Base-by-base conservation (phyloP, 108 stramenopile species). In the Conticribra weissflogii region DNA sequence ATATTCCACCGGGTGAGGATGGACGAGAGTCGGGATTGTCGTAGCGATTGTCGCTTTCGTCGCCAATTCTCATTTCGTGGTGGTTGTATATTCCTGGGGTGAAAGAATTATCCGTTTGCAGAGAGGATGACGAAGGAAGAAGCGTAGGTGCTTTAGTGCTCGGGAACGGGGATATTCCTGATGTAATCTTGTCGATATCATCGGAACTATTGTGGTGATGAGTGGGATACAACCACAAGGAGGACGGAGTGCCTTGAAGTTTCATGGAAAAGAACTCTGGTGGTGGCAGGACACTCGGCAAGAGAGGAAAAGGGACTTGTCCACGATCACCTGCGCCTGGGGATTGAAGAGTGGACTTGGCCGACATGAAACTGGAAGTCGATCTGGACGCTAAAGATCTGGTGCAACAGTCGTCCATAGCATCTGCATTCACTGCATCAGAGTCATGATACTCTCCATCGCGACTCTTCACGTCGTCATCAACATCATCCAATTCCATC, bases 331-430 rank as follows among this genome's bases (percentile, higher is more conserved):
- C 32, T 3, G 54, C 71, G 47, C 53, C 58, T 31, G 27, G 31
- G n/a, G 44, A 74, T n/a, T 21, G 9, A 27, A 60, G 41, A 14
- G 61, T 48, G 2, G 69, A 70, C 24, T 29, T 56, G 0, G 86
- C 86, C 12, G 86, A 87, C 0, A 82, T 60, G 65, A 84, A 87
- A 49, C 80, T 83, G 4, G 82, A 82, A 12, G 83, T 81, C n/a
- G 80, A 78, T 45, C 77, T 50, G 29, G 68, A 69, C 8, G 28
- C 72, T n/a, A 56, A 80, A 19, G 82, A 83, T 51, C 59, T 58
- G 47, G 24, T 33, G 25, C 66, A 55, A 17, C 67, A 61, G 2
- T 48, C 55, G 4, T 59, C 51, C 68, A 54, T 71, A 44, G 3
- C 18, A 17, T 62, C 56, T 22, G 1, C 5, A 54, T 75, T 61